Evolutionary conservation across 2,329 filamentous ascomycete genomes (phyloP).

Genomic region (Aspergillus udagawae): DNA sequence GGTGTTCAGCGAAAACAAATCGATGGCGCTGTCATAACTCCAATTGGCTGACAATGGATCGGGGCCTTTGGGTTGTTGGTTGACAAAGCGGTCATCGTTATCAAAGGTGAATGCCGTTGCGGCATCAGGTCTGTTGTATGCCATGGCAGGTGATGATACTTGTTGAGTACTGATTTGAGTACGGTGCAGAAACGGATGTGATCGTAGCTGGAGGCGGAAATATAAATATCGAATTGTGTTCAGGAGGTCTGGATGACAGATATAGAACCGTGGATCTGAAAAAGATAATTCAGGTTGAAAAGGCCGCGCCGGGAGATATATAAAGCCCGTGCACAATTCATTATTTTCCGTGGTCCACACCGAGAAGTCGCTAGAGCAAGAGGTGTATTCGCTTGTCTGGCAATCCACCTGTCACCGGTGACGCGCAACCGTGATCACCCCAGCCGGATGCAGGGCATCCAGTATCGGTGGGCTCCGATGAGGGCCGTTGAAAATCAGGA

Average conservation of each 20-base stretch:
- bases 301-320: conserved; percentile 6
- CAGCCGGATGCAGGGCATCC: conserved; percentile 19
- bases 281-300: background rate
- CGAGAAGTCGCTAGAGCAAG: background rate
- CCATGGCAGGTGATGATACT: conserved; percentile 6
- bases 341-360: background rate
- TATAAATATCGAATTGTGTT: background rate
- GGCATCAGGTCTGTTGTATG: conserved; percentile 9
- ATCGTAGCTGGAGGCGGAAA: background rate
- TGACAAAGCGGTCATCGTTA: conserved; percentile 10
- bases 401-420: conserved; percentile 9
- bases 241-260: background rate
- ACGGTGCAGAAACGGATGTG: background rate
- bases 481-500: background rate
- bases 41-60: conserved; percentile 35
- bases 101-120: conserved; percentile 5
- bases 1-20: conserved; percentile 31
- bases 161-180: background rate
- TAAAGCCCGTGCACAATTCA: conserved; percentile 4
- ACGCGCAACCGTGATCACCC: conserved; percentile 20
- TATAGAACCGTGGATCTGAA: conserved; percentile 15
- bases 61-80: conserved; percentile 16
- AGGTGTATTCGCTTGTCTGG: background rate
- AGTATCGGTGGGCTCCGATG: conserved; percentile 20
- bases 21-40: conserved; percentile 33